Evolutionary conservation across 1,139 yeast species (phyloP).

Genomic region (Hanseniaspora gamundiae): DNA sequence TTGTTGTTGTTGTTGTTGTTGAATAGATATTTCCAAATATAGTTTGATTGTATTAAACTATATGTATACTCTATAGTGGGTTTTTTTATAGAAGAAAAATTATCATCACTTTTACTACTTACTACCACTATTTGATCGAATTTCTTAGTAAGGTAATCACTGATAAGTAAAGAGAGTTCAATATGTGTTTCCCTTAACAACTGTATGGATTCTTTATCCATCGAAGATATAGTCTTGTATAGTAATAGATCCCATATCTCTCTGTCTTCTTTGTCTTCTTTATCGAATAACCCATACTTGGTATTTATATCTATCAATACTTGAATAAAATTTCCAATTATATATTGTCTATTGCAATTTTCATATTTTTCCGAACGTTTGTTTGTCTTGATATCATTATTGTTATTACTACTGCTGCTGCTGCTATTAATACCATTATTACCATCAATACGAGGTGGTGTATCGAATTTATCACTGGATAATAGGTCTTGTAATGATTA

Average conservation of each 20-base stretch:
- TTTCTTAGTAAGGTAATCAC: no score
- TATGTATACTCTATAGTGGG: neutral
- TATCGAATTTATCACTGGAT: slow-evolving; percentile 1
- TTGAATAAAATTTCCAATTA: neutral
- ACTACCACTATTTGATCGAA: neutral
- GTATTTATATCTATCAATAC: neutral
- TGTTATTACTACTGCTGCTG: no score
- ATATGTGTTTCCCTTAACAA: no score
- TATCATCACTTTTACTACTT: neutral
- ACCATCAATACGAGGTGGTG: neutral
- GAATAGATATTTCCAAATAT: neutral
- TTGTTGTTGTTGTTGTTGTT: neutral
- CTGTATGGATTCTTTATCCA: neutral
- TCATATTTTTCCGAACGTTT: neutral
- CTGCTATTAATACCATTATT: neutral
- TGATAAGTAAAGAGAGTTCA: no score
- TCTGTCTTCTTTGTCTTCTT: neutral
- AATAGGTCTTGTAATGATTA: neutral
- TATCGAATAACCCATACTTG: neutral
- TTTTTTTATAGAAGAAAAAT: no score
- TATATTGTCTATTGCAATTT: neutral
- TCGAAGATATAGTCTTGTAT: neutral
- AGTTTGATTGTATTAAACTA: neutral
- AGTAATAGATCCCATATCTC: neutral
- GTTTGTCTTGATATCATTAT: neutral